A percentile compares a stretch with the other conserved stretches of the same genome.
phyloP scores from a whole-genome alignment of 257 asterid genomes.

The Cordia subcordata region DNA sequence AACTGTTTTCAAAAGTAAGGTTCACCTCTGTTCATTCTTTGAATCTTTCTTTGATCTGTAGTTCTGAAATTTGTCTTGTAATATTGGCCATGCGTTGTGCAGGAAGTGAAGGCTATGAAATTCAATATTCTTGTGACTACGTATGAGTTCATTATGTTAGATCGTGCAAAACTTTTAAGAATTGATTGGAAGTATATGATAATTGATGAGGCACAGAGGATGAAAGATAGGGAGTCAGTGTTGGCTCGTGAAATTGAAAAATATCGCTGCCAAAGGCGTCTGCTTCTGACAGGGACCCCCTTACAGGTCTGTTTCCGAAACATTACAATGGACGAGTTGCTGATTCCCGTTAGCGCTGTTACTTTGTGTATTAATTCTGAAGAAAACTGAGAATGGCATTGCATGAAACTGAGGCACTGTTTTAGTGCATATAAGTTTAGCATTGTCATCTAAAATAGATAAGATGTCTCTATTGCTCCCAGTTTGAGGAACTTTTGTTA shows the following conservation, averaged over 20 bases:
- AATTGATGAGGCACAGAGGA: conserved; percentile 98
- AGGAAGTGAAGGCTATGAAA: conserved; percentile 95
- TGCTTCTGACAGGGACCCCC: conserved; percentile 99
- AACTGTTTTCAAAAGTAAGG: conserved; percentile 85
- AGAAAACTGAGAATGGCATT: background rate
- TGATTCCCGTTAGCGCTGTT: background rate
- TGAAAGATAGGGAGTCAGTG: conserved; percentile 98
- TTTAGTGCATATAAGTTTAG: too few species aligned
- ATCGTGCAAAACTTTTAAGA: background rate
- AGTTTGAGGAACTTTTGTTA: too few species aligned
- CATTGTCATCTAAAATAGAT: too few species aligned
- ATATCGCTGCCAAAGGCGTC: conserved; percentile 98
- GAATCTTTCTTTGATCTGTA: conserved; percentile 10
- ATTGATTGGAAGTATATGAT: background rate
- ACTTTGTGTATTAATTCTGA: background rate
- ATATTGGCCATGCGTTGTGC: conserved; percentile 19
- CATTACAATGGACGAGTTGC: background rate
- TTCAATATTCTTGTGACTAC: conserved; percentile 36
- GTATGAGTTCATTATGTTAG: background rate
- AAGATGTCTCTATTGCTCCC: too few species aligned
- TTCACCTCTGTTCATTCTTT: conserved; percentile 7
- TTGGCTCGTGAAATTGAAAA: conserved; percentile 99
- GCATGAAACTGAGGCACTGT: background rate
- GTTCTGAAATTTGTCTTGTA: conserved; percentile 11
- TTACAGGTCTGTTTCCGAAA: conserved; percentile 55